Conservation (phyloP, 768 basidiomycete species). For the Boletus reticuloceps region DNA sequence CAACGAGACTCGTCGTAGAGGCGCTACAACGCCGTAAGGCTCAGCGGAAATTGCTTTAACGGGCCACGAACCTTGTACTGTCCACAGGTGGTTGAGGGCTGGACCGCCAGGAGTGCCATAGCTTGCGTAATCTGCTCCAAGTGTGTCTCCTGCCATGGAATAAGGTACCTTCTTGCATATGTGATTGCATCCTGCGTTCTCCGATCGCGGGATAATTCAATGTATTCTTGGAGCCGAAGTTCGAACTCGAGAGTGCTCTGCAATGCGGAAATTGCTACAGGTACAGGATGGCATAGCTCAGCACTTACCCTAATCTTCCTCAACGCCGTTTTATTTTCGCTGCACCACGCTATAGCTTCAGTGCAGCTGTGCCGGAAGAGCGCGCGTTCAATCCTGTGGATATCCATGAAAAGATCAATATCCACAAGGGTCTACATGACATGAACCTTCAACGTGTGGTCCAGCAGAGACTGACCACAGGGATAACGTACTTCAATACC, state of each 20-base stretch:
- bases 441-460: slow-evolving; percentile 16
- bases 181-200: slow-evolving; percentile 75
- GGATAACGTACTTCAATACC: slow-evolving; percentile 67
- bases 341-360: slow-evolving; percentile 94
- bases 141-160: slow-evolving; percentile 82
- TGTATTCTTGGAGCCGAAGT: slow-evolving; percentile 92
- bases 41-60: background rate
- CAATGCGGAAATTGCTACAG: slow-evolving; percentile 16
- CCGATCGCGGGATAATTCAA: slow-evolving; percentile 77
- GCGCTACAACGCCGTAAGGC: slow-evolving; percentile 46
- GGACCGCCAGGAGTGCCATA: slow-evolving; percentile 73
- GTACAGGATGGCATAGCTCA: slow-evolving; percentile 6
- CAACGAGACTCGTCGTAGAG: slow-evolving; percentile 83
- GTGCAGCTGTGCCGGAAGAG: slow-evolving; percentile 72
- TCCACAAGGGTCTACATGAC: slow-evolving; percentile 74
- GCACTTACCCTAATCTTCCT: slow-evolving; percentile 79
- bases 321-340: slow-evolving; percentile 90
- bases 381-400: slow-evolving; percentile 81
- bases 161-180: slow-evolving; percentile 79
- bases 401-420: slow-evolving; percentile 87
- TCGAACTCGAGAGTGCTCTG: slow-evolving; percentile 97
- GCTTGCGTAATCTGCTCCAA: slow-evolving; percentile 73
- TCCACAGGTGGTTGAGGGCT: slow-evolving; percentile 64
- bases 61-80: slow-evolving; percentile 70
- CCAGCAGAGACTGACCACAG: slow-evolving; percentile 14